These are phyloP conservation scores for Aspergillus sp. DNA, from an alignment of 2,329 filamentous ascomycete genomes.

Conservation along the genomic window DNA sequence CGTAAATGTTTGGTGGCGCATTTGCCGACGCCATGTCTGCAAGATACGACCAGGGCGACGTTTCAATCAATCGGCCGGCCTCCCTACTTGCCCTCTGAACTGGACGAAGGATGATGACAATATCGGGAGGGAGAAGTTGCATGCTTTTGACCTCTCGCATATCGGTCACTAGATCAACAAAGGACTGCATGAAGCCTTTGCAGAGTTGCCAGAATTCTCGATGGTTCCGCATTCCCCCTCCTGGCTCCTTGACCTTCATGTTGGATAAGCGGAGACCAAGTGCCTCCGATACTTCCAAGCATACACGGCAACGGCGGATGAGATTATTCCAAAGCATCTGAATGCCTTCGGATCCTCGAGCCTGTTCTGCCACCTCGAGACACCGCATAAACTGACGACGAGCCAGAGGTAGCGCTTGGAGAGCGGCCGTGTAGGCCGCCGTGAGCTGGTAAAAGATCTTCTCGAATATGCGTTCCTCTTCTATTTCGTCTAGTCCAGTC, in stretches of 20 bases:
- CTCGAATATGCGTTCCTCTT: slow-evolving; percentile 79
- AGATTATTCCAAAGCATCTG: slow-evolving; percentile 65
- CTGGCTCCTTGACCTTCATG: slow-evolving; percentile 82
- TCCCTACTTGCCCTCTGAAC: slow-evolving; percentile 81
- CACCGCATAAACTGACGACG: slow-evolving; percentile 62
- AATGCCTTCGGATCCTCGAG: slow-evolving; percentile 55
- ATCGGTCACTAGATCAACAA: slow-evolving; percentile 43
- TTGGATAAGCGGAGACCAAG: slow-evolving; percentile 68
- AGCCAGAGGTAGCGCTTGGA: slow-evolving; percentile 66
- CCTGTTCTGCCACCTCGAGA: slow-evolving; percentile 59
- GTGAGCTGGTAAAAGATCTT: slow-evolving; percentile 73
- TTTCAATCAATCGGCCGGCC: slow-evolving; percentile 66
- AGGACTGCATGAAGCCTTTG: slow-evolving; percentile 52
- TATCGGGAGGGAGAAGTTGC: slow-evolving; percentile 56
- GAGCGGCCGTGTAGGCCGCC: slow-evolving; percentile 67
- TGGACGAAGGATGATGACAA: slow-evolving; percentile 69
- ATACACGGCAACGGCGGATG: slow-evolving; percentile 65
- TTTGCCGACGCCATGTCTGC: slow-evolving; percentile 36
- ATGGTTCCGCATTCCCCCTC: slow-evolving; percentile 57
- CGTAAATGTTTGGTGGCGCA: slow-evolving; percentile 26
- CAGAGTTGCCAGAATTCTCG: slow-evolving; percentile 65
- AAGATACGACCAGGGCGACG: slow-evolving; percentile 59
- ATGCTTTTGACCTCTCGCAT: slow-evolving; percentile 43
- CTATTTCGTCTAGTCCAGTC: slow-evolving; percentile 60
- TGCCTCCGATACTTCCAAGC: slow-evolving; percentile 68